Evolutionary conservation across 2,329 filamentous ascomycete species (phyloP), one percentile per base, ranked within the genome.

Genomic region (Incumbomyces lentus): DNA sequence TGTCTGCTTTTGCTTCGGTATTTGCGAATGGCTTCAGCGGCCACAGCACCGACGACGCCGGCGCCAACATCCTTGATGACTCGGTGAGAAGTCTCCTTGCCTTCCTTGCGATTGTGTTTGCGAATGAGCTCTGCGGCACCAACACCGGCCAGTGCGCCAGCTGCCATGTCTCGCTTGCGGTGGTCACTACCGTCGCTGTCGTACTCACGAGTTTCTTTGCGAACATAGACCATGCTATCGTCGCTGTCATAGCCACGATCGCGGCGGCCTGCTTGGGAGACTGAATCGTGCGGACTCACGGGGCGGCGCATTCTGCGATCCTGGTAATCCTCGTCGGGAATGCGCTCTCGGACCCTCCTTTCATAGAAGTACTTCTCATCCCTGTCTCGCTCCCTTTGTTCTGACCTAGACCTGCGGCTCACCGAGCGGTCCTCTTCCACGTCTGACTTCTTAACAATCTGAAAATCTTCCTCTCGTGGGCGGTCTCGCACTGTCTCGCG

Each of bases 71-170:
- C 70, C 54, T 72, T 65, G 6, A 66, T 64, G 11, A 70, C 48
- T 18, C 68, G 73, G 39, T 68, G 67, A 36, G 75, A 72, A 10
- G 70, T 66, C 7, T 73, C 70, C 40, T 76, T 70, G 22, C 76
- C 78, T 55, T 78, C 66, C 37, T 68, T 68, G 63, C 75, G 78
- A 40, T 71, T 69, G 51, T 76, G 77, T 53, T 74, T 74, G 42
- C 78, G 70, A 14, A 81, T 54, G 31, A 82, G 63, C 53, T 79
- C 76, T 32, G 76, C 77, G 34, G 76, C 78, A 51, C 75, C 79
- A 37, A 77, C 66, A 38, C 78, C 79, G 35, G 74, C 75, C 44
- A 80, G 62, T 19, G 76, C 75, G 39, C 78, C 79, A 56, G 78
- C 78, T n/a, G 77, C 78, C 37, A 82, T 61, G 57, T 81, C 75